phyloP scores from a whole-genome alignment of 2,329 filamentous ascomycete species.

The Teratosphaeria zuluensis region DNA sequence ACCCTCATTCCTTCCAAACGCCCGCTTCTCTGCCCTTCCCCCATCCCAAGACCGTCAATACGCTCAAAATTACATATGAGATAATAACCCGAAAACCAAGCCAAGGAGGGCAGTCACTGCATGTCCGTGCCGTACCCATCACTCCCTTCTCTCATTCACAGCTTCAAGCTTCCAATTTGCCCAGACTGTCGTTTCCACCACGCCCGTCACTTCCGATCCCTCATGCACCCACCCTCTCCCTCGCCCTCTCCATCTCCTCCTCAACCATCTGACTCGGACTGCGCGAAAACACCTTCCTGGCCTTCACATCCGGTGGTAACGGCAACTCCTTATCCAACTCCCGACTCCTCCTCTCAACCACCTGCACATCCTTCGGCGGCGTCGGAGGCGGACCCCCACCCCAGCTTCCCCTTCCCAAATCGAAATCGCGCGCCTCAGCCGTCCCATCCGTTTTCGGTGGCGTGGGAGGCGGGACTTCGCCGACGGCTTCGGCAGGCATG shows the following conservation, averaged over 20 bases:
- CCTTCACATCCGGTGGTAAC: conserved; percentile 10
- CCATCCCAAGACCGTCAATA: neutral
- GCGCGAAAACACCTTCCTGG: conserved; percentile 10
- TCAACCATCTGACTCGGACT: conserved; percentile 12
- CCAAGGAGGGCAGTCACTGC: neutral
- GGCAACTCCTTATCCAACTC: conserved; percentile 19
- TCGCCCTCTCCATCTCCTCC: conserved; percentile 10
- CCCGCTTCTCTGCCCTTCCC: neutral
- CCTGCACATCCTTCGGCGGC: conserved; percentile 34
- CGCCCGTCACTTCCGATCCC: no score
- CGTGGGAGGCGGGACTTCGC: conserved; percentile 23
- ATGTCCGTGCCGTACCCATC: neutral
- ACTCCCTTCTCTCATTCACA: neutral
- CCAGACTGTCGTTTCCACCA: no score
- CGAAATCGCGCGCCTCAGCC: neutral
- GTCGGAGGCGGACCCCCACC: conserved; percentile 32
- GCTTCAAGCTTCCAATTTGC: neutral
- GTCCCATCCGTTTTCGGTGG: conserved; percentile 21
- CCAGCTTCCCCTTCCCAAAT: conserved; percentile 14
- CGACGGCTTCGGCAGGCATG: conserved; percentile 16
- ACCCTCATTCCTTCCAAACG: neutral
- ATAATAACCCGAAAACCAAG: neutral
- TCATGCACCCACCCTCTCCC: neutral
- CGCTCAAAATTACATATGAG: neutral
- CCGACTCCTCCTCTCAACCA: conserved; percentile 18